Base-by-base conservation (phyloP, 1,284 basidiomycete species). In the Waitea zeae region DNA sequence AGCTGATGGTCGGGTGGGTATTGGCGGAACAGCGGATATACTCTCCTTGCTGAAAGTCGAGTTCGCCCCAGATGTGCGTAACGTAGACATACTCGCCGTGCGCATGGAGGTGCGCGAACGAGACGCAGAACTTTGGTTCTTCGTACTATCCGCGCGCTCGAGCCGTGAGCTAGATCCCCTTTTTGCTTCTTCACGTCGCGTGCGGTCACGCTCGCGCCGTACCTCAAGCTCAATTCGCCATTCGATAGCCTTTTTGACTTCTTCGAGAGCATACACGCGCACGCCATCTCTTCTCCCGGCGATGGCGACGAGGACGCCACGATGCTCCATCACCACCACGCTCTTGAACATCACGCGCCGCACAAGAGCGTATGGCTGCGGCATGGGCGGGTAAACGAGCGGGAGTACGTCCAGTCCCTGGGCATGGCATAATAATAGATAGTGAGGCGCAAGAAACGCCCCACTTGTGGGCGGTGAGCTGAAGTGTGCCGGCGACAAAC, bases 301-400 rank as follows among this genome's bases (percentile, higher is more conserved):
- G 41, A 86, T 83, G 12, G 82, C 81, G 11, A 86, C 81, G 14
- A 86, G 57, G 2, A 86, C 81, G 6, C 80, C 81, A 20, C 82
- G 71, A 45, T 86, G 79, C 45, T 86, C 82, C 81, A 86, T 86
- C 12, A 86, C 73, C 1, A 86, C 77, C n/a, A 86, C 73, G 38
- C 67, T 72, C 49, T 83, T 84, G 54, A 86, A 86, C 29, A 66
- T 63, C 30, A 83, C 79, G 35, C 81, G 64, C 18, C 81, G 68
- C 14, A 86, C 73, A 28, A 86, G 62, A 5, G 82, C 72, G 51
- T 81, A 84, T 7, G 82, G 78, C 45, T 78, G 75, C 5, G 64
- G 62, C 12, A 70, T 61, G 3, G 80, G 81, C 0, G 81, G 80
- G 2, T 72, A 71, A 12, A 66, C 50, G 17, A 86, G 58, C 2